Conservation (phyloP, 768 basidiomycete genomes). For the Mycena haematopus region DNA sequence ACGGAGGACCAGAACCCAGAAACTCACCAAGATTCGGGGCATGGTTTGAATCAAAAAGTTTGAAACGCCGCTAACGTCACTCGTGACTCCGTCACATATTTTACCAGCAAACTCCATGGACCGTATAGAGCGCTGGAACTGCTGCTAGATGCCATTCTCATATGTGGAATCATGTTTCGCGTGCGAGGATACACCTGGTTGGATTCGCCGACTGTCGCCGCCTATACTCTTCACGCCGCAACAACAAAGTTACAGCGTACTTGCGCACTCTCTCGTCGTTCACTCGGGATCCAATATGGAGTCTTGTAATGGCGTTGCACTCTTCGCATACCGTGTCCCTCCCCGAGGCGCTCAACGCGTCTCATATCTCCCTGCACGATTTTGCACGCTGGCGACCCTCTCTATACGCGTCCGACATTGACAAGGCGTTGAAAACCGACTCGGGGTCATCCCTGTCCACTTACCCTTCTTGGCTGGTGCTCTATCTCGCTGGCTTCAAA, state of each 20-base stretch:
- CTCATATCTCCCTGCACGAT: slow-evolving; percentile 42
- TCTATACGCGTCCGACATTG: slow-evolving; percentile 43
- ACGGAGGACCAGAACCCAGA: background rate
- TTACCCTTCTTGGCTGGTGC: slow-evolving; percentile 60
- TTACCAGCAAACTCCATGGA: background rate
- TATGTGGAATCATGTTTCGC: slow-evolving; percentile 20
- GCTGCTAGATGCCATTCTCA: slow-evolving; percentile 21
- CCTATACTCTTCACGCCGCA: slow-evolving; percentile 28
- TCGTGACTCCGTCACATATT: slow-evolving; percentile 21
- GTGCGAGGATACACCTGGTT: slow-evolving; percentile 4
- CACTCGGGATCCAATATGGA: slow-evolving; percentile 50
- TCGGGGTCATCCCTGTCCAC: background rate
- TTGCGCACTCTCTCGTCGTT: slow-evolving; percentile 42
- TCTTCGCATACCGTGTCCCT: slow-evolving; percentile 35
- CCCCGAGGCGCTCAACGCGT: slow-evolving; percentile 38
- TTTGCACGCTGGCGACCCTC: slow-evolving; percentile 48
- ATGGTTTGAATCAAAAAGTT: slow-evolving; percentile 47
- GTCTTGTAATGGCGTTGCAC: slow-evolving; percentile 44
- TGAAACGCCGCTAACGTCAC: background rate
- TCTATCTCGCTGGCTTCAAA: slow-evolving; percentile 55
- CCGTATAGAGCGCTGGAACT: slow-evolving; percentile 9
- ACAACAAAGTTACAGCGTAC: slow-evolving; percentile 38
- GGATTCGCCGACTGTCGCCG: background rate
- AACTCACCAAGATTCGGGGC: slow-evolving; percentile 70
- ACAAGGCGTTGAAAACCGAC: slow-evolving; percentile 18